Percentiles rank a stretch among this genome's conserved stretches.
Evolutionary conservation across 257 asterid genomes (phyloP).

Genomic region (Schizonepeta tenuifolia): DNA sequence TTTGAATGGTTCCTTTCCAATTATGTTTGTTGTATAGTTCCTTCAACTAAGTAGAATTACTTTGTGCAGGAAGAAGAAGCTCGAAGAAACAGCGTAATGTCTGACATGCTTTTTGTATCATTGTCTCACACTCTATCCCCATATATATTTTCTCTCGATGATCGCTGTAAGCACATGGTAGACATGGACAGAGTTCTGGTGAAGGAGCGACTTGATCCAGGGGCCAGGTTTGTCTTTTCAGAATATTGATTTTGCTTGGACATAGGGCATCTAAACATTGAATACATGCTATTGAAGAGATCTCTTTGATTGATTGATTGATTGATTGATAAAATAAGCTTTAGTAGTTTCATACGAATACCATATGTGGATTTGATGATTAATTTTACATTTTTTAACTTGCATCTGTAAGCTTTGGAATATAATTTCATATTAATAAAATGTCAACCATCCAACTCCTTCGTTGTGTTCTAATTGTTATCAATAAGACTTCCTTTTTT

Average conservation of each 20-base stretch:
- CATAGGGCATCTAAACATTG: neutral
- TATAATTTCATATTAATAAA: neutral
- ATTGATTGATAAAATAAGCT: neutral
- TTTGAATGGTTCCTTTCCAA: neutral
- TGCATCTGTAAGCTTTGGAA: constrained; percentile 1
- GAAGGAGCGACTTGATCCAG: constrained; percentile 80
- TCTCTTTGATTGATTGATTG: neutral
- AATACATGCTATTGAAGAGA: neutral
- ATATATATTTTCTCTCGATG: constrained; percentile 84
- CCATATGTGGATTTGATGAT: neutral
- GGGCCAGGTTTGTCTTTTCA: constrained; percentile 71
- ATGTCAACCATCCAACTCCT: constrained; percentile 17
- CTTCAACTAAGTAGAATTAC: constrained; percentile 17
- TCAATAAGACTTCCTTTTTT: neutral
- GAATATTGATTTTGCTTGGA: constrained; percentile 22
- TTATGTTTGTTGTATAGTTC: constrained; percentile 18
- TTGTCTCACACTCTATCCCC: constrained; percentile 88
- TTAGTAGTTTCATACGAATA: neutral
- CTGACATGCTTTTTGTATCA: constrained; percentile 87
- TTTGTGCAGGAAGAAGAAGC: constrained; percentile 83
- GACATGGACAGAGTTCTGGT: constrained; percentile 57
- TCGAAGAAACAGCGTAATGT: constrained; percentile 86
- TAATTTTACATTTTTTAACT: neutral
- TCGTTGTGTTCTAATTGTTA: neutral
- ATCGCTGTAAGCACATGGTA: constrained; percentile 76